A percentile compares a stretch with the other conserved stretches of the same genome.
Conservation (phyloP, 768 basidiomycete genomes). For the Hygrophorus pudorinus region DNA sequence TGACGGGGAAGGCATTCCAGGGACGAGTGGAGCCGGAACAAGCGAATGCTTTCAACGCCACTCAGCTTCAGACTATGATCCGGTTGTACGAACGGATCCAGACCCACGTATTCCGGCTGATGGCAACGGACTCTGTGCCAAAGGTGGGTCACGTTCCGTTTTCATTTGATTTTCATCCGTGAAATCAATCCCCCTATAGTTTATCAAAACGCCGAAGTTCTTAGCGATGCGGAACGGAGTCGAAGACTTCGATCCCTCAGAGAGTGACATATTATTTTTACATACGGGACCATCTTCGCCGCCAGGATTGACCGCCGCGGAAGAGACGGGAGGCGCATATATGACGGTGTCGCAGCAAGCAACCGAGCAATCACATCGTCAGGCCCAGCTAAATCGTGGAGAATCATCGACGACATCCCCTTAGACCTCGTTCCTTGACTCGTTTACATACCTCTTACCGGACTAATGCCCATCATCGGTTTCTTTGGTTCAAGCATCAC, state of each 20-base stretch:
- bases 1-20: conserved; percentile 69
- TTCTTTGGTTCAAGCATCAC: conserved; percentile 19
- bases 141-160: conserved; percentile 43
- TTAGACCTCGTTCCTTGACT: conserved; percentile 9
- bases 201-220: conserved; percentile 82
- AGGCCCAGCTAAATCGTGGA: conserved; percentile 12
- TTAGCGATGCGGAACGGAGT: conserved; percentile 69
- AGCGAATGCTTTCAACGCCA: conserved; percentile 81
- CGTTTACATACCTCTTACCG: conserved; percentile 17
- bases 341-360: conserved; percentile 79
- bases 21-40: conserved; percentile 78
- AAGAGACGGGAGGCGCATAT: conserved; percentile 78
- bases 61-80: conserved; percentile 91
- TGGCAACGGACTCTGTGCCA: conserved; percentile 99
- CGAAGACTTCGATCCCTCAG: conserved; percentile 63
- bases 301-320: conserved; percentile 52
- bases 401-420: conserved; percentile 1
- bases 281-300: conserved; percentile 50
- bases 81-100: conserved; percentile 93
- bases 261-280: conserved; percentile 48
- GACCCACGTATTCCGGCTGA: conserved; percentile 90
- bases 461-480: conserved; percentile 3
- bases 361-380: conserved; percentile 54
- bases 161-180: conserved; percentile 1
- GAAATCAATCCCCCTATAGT: conserved; percentile 33